Conservation (phyloP, 2,329 filamentous ascomycete genomes). For the Fusarium sp. region DNA sequence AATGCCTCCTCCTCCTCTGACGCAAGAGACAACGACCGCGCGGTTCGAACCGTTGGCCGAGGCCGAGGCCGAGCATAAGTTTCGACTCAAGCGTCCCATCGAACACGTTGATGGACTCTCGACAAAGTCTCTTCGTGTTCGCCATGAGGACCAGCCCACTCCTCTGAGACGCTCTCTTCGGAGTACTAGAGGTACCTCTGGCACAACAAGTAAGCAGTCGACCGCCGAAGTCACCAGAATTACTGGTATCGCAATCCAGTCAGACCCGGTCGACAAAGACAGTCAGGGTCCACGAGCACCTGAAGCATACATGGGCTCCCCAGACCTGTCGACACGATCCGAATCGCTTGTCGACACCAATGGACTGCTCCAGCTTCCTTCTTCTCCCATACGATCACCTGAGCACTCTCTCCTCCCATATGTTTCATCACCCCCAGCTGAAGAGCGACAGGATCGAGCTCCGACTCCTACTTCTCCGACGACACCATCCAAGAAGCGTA, state of each 20-base stretch:
- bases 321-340: background rate
- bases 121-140: background rate
- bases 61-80: background rate
- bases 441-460: background rate
- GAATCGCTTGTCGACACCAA: background rate
- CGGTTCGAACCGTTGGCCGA: background rate
- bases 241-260: background rate
- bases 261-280: background rate
- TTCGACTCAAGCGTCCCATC: background rate
- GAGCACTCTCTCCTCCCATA: background rate
- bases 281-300: background rate
- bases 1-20: background rate
- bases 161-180: background rate
- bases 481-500: slow-evolving; percentile 2
- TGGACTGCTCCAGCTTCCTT: background rate
- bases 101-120: background rate
- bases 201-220: background rate
- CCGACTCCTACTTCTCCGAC: background rate
- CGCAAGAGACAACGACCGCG: background rate
- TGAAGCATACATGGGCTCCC: background rate
- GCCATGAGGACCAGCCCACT: background rate
- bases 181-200: background rate
- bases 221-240: background rate
- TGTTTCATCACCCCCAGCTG: background rate
- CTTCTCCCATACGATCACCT: background rate